A percentile compares a stretch with the other conserved stretches of the same genome.
Conservation (phyloP, 1,284 basidiomycete genomes). For the Malassezia furfur region DNA sequence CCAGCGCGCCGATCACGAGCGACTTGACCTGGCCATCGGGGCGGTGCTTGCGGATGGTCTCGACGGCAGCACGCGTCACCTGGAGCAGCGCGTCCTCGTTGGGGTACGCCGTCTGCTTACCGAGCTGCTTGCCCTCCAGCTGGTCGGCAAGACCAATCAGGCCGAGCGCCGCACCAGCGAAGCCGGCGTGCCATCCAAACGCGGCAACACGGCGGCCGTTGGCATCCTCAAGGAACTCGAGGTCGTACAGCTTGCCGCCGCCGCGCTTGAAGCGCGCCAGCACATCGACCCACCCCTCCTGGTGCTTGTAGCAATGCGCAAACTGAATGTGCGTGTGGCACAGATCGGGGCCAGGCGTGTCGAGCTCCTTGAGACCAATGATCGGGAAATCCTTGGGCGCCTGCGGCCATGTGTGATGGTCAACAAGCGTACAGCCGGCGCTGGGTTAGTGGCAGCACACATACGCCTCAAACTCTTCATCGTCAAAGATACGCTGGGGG, state of each 20-base stretch:
- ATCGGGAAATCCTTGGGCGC: slow-evolving; percentile 71
- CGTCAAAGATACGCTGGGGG: slow-evolving; percentile 87
- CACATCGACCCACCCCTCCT: slow-evolving; percentile 83
- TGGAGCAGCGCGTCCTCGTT: slow-evolving; percentile 52
- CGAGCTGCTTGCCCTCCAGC: slow-evolving; percentile 26
- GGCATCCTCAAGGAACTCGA: slow-evolving; percentile 88
- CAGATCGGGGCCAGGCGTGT: slow-evolving; percentile 51
- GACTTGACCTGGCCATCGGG: slow-evolving; percentile 62
- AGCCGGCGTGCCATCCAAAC: slow-evolving; percentile 96
- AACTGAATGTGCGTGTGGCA: slow-evolving; percentile 88
- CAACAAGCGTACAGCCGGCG: slow-evolving; percentile 78
- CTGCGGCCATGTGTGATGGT: slow-evolving; percentile 78
- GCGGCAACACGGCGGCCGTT: slow-evolving; percentile 86
- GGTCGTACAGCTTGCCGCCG: slow-evolving; percentile 80
- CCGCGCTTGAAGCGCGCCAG: slow-evolving; percentile 80
- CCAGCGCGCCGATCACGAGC: slow-evolving; percentile 90
- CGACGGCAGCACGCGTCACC: slow-evolving; percentile 56
- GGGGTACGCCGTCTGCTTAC: slow-evolving; percentile 68
- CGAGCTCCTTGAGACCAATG: slow-evolving; percentile 90
- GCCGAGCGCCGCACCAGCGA: slow-evolving; percentile 90
- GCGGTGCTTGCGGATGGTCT: slow-evolving; percentile 53
- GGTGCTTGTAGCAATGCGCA: slow-evolving; percentile 95
- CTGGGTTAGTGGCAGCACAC: slow-evolving; percentile 14
- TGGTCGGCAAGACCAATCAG: slow-evolving; percentile 65
- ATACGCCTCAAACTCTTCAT: slow-evolving; percentile 82